Conservation (phyloP, 2,329 filamentous ascomycete species). For the Aspergillus ruber region DNA sequence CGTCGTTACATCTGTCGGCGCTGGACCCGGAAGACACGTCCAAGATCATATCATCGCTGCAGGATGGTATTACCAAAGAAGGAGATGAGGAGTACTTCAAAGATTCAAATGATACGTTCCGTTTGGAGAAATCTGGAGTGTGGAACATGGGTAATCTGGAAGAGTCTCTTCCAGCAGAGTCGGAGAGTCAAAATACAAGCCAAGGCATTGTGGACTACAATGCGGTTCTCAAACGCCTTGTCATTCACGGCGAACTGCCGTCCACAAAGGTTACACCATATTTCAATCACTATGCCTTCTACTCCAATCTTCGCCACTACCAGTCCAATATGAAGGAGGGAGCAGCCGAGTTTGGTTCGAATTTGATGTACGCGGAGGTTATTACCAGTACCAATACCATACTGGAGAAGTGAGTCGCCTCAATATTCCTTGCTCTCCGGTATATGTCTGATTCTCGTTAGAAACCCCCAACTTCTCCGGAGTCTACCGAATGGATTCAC, state of each 20-base stretch:
- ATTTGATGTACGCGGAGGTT: conserved; percentile 81
- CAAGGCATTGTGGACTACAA: conserved; percentile 69
- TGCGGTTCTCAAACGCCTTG: conserved; percentile 63
- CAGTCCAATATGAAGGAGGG: conserved; percentile 52
- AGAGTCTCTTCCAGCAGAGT: conserved; percentile 45
- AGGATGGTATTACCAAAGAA: conserved; percentile 61
- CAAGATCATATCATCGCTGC: conserved; percentile 56
- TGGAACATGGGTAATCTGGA: conserved; percentile 54
- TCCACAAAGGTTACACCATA: conserved; percentile 68
- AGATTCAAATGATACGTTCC: conserved; percentile 77
- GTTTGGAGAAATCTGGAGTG: conserved; percentile 61
- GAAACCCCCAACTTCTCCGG: conserved; percentile 70
- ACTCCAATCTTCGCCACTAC: conserved; percentile 62
- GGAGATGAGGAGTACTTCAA: conserved; percentile 66
- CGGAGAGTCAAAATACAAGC: conserved; percentile 29
- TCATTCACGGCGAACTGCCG: conserved; percentile 67
- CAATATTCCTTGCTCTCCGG: not conserved
- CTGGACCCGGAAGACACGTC: conserved; percentile 59
- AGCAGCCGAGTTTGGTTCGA: conserved; percentile 62
- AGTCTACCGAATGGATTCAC: conserved; percentile 81
- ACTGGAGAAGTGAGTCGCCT: conserved; percentile 64
- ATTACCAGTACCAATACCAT: conserved; percentile 91
- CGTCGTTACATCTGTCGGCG: conserved; percentile 74
- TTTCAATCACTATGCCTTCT: conserved; percentile 80
- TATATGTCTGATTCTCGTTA: conserved; percentile 24